These are phyloP conservation scores for Isatis tinctoria DNA, from an alignment of 345 rosid species.

Conservation along the genomic window DNA sequence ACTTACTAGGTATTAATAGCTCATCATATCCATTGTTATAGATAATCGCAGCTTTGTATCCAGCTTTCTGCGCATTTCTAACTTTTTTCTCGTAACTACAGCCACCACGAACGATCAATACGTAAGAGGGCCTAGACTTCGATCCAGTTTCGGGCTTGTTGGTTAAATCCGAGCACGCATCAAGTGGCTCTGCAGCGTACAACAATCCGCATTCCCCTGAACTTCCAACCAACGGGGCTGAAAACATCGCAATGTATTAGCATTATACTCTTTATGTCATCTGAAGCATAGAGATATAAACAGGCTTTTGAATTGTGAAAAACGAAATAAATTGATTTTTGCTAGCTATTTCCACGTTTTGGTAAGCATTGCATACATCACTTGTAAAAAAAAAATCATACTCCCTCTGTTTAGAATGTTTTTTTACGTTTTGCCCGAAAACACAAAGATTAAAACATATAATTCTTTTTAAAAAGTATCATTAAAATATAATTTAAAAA, in stretches of 20 bases:
- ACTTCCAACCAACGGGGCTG: slow-evolving; percentile 48
- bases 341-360: neutral
- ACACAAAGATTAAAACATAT: no score
- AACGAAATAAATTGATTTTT: neutral
- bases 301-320: neutral
- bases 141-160: slow-evolving; percentile 32
- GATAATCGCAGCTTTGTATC: slow-evolving; percentile 60
- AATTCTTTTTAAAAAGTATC: no score
- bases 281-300: no score
- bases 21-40: slow-evolving; percentile 54
- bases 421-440: no score
- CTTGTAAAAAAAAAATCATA: no score
- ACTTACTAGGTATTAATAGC: slow-evolving; percentile 61
- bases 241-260: neutral
- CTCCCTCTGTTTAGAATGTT: no score
- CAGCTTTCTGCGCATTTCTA: slow-evolving; percentile 66
- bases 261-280: neutral
- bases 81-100: slow-evolving; percentile 80
- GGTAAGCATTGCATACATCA: neutral
- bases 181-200: slow-evolving; percentile 54
- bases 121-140: slow-evolving; percentile 40
- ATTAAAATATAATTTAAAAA: no score
- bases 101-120: slow-evolving; percentile 59
- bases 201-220: slow-evolving; percentile 56
- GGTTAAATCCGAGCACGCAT: slow-evolving; percentile 59